Percentiles rank a stretch among this genome's conserved stretches.
Evolutionary conservation across 768 basidiomycete species (phyloP).

Genomic region (Mycena rosella): DNA sequence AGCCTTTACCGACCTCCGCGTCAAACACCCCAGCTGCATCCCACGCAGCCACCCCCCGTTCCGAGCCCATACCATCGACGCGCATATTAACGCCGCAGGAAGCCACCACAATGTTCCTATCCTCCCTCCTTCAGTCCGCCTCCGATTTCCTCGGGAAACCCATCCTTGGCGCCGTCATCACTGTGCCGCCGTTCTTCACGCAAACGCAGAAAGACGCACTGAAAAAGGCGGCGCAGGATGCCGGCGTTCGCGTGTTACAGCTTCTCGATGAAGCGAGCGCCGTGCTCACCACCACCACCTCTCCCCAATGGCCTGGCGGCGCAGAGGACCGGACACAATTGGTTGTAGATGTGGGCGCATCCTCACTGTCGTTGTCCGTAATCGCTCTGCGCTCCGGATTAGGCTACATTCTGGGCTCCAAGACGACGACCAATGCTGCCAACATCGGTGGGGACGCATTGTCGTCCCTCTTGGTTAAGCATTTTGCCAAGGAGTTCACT

Average conservation of each 20-base stretch:
- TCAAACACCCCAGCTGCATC: conserved; percentile 75
- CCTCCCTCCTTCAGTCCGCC: conserved; percentile 87
- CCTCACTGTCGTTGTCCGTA: conserved; percentile 76
- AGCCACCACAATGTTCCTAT: conserved; percentile 87
- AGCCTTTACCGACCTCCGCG: conserved; percentile 69
- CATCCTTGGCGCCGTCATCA: conserved; percentile 85
- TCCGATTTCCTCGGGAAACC: conserved; percentile 90
- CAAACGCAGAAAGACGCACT: conserved; percentile 78
- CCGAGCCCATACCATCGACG: conserved; percentile 73
- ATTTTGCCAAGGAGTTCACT: conserved; percentile 95
- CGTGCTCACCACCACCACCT: conserved; percentile 70
- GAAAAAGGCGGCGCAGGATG: conserved; percentile 78
- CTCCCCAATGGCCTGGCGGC: conserved; percentile 52
- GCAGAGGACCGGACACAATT: conserved; percentile 80
- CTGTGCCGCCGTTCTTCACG: conserved; percentile 83
- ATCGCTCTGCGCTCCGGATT: conserved; percentile 84
- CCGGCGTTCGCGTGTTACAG: conserved; percentile 88
- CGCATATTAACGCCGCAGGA: conserved; percentile 87
- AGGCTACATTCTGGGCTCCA: conserved; percentile 69
- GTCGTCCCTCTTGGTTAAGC: conserved; percentile 86
- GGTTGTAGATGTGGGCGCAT: conserved; percentile 85
- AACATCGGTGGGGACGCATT: conserved; percentile 76
- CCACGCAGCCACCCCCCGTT: conserved; percentile 76
- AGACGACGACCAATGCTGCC: conserved; percentile 50
- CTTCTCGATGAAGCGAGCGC: conserved; percentile 91